Base-by-base conservation (phyloP, 805 yeast species). In the Clavispora vitiphila region DNA sequence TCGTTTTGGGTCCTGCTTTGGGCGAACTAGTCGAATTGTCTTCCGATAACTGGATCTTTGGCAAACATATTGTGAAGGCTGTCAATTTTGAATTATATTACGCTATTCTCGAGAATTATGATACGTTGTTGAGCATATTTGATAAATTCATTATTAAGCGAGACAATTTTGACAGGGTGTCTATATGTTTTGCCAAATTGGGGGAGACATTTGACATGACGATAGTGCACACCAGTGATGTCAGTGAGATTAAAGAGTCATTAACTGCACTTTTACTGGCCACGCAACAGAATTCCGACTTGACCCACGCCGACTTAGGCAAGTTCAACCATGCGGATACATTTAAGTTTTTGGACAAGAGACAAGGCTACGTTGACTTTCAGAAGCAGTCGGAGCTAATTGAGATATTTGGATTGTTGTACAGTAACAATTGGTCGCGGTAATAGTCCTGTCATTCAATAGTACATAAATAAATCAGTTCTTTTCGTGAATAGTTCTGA, bases 401-500 rank as follows among this genome's bases (percentile, higher is more conserved):
- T 6, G 39, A 37, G 9, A 37, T 40, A 24, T 41, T 46, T 29
- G 10, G 35, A 3, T 35, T 41, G 5, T 27, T 49, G 3, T 44
- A 31, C 31, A 42, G 38, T 18, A 42, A 42, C 14, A 38, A 38
- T 22, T 44, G 48, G 48, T 34, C 34, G 35, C 15, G 32, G 11
- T 29, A 20, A 38, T 21, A 31, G 26, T 12, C 16, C 8, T 18
- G 19, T 35, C 32, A 16, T 29, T 29, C 5, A 29, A 16, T 15
- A 14, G 26, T 29, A 25, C 12, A 34, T 34, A 36, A 23, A 39
- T 23, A 15, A 19, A 39, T 15, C 22, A 34, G 29, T 49, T 45
- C 25, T 43, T 46, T 44, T 55, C 51, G 38, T 75, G 75, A 37
- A 65, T 32, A n/a, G 67, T 67, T 71, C 90, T 79, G 76, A 93